A percentile compares a stretch with the other conserved stretches of the same genome.
These are phyloP conservation scores for Aureobasidium sp. DNA, from an alignment of 2,329 filamentous ascomycete genomes.

Conservation along the genomic window DNA sequence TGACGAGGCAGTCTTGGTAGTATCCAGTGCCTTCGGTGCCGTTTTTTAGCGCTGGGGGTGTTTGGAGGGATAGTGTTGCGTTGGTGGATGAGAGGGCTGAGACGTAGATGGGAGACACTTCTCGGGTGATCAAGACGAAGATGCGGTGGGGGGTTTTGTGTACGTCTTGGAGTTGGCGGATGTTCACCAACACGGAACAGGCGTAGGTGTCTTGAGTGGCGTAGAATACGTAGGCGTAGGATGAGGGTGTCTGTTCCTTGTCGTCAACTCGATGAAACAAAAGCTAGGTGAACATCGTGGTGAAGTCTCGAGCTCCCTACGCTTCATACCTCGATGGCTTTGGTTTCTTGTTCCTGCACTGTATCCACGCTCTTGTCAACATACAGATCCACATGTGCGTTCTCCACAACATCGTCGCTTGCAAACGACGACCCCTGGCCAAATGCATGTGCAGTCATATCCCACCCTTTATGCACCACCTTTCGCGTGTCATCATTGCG, in stretches of 20 bases:
- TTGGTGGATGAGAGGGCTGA: slow-evolving; percentile 14
- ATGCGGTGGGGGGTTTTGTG: slow-evolving; percentile 19
- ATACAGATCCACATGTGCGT: too few relatives aligned
- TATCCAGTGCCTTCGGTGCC: slow-evolving; percentile 14
- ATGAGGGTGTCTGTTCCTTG: neutral
- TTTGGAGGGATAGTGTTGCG: slow-evolving; percentile 18
- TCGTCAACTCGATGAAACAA: too few relatives aligned
- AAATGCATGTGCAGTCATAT: neutral
- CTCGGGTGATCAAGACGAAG: slow-evolving; percentile 19
- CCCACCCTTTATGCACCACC: neutral
- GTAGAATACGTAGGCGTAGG: slow-evolving; percentile 24
- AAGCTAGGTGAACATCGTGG: too few relatives aligned
- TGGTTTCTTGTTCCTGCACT: too few relatives aligned
- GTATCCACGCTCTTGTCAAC: too few relatives aligned
- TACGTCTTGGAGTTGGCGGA: slow-evolving; percentile 18
- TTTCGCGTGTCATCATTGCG: neutral
- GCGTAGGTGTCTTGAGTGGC: slow-evolving; percentile 23
- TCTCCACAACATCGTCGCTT: neutral
- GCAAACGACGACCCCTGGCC: neutral
- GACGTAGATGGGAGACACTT: slow-evolving; percentile 17
- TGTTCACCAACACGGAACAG: slow-evolving; percentile 24
- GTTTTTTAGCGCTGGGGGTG: slow-evolving; percentile 16
- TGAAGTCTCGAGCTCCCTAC: too few relatives aligned
- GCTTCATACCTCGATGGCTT: too few relatives aligned
- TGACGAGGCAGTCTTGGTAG: slow-evolving; percentile 23